phyloP scores from a whole-genome alignment of 164 flowering plant genomes.

The Vitis rotundifolia region DNA sequence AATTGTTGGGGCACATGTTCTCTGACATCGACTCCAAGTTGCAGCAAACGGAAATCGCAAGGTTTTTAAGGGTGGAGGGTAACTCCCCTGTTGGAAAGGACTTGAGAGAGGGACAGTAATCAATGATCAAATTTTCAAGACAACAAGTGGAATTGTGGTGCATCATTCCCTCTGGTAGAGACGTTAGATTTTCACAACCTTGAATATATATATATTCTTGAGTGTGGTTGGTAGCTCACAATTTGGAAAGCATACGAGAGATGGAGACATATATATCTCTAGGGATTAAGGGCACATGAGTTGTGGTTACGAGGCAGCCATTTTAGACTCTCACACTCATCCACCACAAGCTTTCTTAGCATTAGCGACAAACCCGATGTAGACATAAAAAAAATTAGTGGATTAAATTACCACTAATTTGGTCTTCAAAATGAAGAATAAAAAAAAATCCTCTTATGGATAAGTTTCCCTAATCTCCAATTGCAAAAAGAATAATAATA shows the following conservation, averaged over 20 bases:
- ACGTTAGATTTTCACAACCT: neutral
- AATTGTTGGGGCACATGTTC: neutral
- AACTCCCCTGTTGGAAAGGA: neutral
- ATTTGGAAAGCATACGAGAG: neutral
- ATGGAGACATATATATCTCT: neutral
- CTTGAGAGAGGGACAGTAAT: neutral
- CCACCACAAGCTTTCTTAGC: too few relatives aligned
- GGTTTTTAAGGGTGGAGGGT: neutral
- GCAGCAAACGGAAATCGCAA: neutral
- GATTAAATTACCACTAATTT: too few relatives aligned
- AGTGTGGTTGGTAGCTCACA: neutral
- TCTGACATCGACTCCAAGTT: conserved; percentile 1
- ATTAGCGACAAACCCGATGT: too few relatives aligned
- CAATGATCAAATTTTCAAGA: neutral
- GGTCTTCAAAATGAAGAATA: too few relatives aligned
- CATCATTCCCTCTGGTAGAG: conserved; percentile 6
- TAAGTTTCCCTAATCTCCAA: too few relatives aligned
- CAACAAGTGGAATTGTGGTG: neutral
- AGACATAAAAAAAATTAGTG: too few relatives aligned
- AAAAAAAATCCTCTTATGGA: too few relatives aligned
- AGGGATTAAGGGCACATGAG: neutral
- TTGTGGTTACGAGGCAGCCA: too few relatives aligned
- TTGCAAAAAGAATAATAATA: too few relatives aligned
- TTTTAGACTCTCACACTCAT: too few relatives aligned
- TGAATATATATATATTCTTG: neutral